Evolutionary conservation across 2,329 filamentous ascomycete genomes (phyloP).

Genomic region (Amesomyces nigricolor): DNA sequence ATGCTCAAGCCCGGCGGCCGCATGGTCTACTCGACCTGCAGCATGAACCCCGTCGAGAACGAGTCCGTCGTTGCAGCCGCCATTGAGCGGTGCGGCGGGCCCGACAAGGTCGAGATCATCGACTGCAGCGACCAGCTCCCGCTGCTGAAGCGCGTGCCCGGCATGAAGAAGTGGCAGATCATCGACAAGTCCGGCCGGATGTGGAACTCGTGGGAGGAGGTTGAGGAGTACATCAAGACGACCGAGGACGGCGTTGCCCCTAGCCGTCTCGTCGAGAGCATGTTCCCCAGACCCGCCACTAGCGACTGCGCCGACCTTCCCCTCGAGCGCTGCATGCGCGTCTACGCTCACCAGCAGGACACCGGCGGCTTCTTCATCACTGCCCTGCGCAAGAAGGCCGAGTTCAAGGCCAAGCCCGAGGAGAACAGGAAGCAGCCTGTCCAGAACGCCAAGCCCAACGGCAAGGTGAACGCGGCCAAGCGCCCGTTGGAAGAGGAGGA

Average conservation of each 20-base stretch:
- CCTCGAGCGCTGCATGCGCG: constrained; percentile 83
- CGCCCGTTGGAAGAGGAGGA: constrained; percentile 31
- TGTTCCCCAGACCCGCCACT: constrained; percentile 66
- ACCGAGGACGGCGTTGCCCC: constrained; percentile 56
- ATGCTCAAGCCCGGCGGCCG: constrained; percentile 93
- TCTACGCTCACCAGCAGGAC: constrained; percentile 93
- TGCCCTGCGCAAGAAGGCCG: constrained; percentile 83
- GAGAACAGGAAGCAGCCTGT: constrained; percentile 41
- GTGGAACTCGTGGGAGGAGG: constrained; percentile 77
- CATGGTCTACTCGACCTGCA: constrained; percentile 97
- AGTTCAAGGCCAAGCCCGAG: constrained; percentile 74
- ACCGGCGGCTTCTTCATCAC: constrained; percentile 98
- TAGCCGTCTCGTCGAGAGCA: constrained; percentile 66
- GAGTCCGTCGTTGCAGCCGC: constrained; percentile 86
- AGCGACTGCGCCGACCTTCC: constrained; percentile 59
- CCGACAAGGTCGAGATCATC: constrained; percentile 72
- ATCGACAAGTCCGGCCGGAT: constrained; percentile 80
- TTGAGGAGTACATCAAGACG: constrained; percentile 61
- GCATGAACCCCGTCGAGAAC: constrained; percentile 97
- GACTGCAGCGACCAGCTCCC: constrained; percentile 77
- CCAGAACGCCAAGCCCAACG: constrained; percentile 19
- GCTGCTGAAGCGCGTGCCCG: constrained; percentile 67
- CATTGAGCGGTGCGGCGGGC: constrained; percentile 82
- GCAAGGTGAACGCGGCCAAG: constrained; percentile 30
- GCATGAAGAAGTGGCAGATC: constrained; percentile 78